These are phyloP conservation scores for Calonectria pauciramosa DNA, from an alignment of 2,329 filamentous ascomycete species.

Conservation along the genomic window DNA sequence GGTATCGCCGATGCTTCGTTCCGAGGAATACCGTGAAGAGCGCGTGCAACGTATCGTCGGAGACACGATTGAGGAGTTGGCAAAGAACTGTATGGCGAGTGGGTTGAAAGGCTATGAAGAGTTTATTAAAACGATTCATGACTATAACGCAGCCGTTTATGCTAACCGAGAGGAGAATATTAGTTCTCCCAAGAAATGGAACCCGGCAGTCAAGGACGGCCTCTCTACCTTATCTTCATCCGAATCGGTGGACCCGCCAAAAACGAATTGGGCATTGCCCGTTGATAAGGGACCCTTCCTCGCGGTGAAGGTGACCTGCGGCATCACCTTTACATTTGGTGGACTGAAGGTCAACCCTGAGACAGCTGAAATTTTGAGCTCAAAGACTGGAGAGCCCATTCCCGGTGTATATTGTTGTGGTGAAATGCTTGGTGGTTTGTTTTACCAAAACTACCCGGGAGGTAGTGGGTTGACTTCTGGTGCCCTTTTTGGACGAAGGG, in stretches of 20 bases:
- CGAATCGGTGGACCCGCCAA: slow-evolving; percentile 61
- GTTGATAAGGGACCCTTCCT: slow-evolving; percentile 70
- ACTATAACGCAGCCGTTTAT: slow-evolving; percentile 71
- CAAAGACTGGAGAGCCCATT: slow-evolving; percentile 59
- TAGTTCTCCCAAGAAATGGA: slow-evolving; percentile 59
- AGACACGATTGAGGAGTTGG: slow-evolving; percentile 67
- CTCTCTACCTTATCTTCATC: slow-evolving; percentile 69
- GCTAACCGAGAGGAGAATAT: slow-evolving; percentile 59
- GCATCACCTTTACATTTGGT: slow-evolving; percentile 79
- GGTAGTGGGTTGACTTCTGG: slow-evolving; percentile 74
- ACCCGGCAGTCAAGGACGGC: slow-evolving; percentile 73
- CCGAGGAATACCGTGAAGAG: slow-evolving; percentile 74
- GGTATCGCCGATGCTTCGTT: slow-evolving; percentile 65
- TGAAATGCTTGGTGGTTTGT: slow-evolving; percentile 76
- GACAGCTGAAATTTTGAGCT: slow-evolving; percentile 66
- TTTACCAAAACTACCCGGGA: slow-evolving; percentile 74
- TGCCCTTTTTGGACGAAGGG: slow-evolving; percentile 63
- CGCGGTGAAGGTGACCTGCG: slow-evolving; percentile 74
- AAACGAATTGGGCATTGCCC: slow-evolving; percentile 77
- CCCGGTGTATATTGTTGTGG: slow-evolving; percentile 72
- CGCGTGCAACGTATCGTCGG: slow-evolving; percentile 67
- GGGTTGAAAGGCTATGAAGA: slow-evolving; percentile 61
- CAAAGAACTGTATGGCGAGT: slow-evolving; percentile 58
- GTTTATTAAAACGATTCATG: slow-evolving; percentile 66
- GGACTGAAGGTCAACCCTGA: slow-evolving; percentile 69